A percentile compares a stretch with the other conserved stretches of the same genome.
Evolutionary conservation across 768 basidiomycete genomes (phyloP).

Genomic region (Lentinula lateritia): DNA sequence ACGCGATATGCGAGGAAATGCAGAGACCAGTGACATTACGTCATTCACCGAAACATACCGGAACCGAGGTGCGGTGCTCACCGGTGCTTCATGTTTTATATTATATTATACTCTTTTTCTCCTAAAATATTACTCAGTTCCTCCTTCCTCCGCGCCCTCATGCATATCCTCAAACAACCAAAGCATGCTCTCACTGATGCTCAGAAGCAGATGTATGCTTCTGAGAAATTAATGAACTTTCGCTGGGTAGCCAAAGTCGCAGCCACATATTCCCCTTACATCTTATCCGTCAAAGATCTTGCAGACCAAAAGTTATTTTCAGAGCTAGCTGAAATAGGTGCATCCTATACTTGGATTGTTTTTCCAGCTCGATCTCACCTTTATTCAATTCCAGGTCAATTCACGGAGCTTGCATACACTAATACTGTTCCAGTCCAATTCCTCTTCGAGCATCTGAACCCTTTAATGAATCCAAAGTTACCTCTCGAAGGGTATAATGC

Average conservation of each 20-base stretch:
- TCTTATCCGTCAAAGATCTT: conserved; percentile 35
- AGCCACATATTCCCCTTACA: conserved; percentile 38
- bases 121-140: too few species aligned
- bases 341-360: conserved; percentile 5
- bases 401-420: conserved; percentile 48
- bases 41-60: background rate
- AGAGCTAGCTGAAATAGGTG: conserved; percentile 41
- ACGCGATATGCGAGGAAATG: too few species aligned
- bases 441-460: conserved; percentile 34
- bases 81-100: too few species aligned
- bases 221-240: conserved; percentile 51
- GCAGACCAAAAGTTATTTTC: conserved; percentile 28
- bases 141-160: background rate
- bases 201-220: conserved; percentile 43
- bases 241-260: conserved; percentile 46
- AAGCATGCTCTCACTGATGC: conserved; percentile 27
- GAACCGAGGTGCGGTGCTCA: too few species aligned
- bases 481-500: conserved; percentile 46
- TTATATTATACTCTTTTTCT: too few species aligned
- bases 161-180: background rate
- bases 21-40: too few species aligned
- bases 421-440: conserved; percentile 30
- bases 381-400: conserved; percentile 35
- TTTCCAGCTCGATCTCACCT: background rate
- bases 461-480: conserved; percentile 34